Percentiles rank a stretch among this genome's conserved stretches.
These are phyloP conservation scores for Sanghuangporus baumii DNA, from an alignment of 1,284 basidiomycete genomes.

Conservation along the genomic window DNA sequence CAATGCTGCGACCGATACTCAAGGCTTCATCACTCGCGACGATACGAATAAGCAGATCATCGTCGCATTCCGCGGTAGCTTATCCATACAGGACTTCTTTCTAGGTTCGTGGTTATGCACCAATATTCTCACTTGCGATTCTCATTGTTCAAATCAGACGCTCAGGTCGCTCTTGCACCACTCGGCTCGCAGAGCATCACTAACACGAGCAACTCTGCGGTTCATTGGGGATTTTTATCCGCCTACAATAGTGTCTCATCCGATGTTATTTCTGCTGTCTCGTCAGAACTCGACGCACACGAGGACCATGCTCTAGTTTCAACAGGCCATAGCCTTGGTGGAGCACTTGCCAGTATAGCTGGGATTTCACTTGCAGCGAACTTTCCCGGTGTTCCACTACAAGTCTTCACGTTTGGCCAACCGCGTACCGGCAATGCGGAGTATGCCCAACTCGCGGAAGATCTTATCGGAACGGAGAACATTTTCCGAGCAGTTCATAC, in stretches of 20 bases:
- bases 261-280: slow-evolving; percentile 25
- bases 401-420: slow-evolving; percentile 43
- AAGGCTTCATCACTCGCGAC: slow-evolving; percentile 11
- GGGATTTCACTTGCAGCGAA: slow-evolving; percentile 36
- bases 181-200: slow-evolving; percentile 12
- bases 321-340: slow-evolving; percentile 46
- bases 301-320: slow-evolving; percentile 36
- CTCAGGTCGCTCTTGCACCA: not conserved
- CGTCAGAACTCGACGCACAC: slow-evolving; percentile 24
- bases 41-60: slow-evolving; percentile 9
- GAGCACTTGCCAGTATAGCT: slow-evolving; percentile 39
- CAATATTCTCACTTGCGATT: not conserved
- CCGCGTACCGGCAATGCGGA: slow-evolving; percentile 41
- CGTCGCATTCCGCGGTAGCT: slow-evolving; percentile 6
- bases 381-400: slow-evolving; percentile 32
- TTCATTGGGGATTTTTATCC: slow-evolving; percentile 6
- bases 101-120: slow-evolving; percentile 6
- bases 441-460: slow-evolving; percentile 39
- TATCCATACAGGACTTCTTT: slow-evolving; percentile 7
- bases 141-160: slow-evolving; percentile 1
- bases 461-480: slow-evolving; percentile 29
- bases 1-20: slow-evolving; percentile 5
- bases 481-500: slow-evolving; percentile 26
- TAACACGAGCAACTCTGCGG: not conserved
- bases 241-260: slow-evolving; percentile 33